A percentile compares a stretch with the other conserved stretches of the same genome.
phyloP scores from a whole-genome alignment of 352 stramenopile species.

The Pythium vanterpoolii region DNA sequence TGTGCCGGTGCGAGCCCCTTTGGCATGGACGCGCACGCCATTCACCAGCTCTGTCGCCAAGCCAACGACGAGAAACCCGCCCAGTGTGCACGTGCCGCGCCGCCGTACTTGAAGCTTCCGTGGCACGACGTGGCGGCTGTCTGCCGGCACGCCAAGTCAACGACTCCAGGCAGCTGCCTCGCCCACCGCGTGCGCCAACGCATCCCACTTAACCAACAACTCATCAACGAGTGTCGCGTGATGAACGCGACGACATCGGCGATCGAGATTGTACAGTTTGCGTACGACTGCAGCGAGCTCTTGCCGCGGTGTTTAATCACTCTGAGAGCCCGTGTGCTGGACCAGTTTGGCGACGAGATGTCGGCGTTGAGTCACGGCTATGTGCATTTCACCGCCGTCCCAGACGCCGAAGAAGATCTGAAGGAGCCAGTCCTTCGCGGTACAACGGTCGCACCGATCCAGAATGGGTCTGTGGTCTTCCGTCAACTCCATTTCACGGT shows the following conservation, averaged over 20 bases:
- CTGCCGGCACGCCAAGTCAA: slow-evolving; percentile 30
- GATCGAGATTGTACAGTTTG: slow-evolving; percentile 42
- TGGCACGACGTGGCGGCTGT: slow-evolving; percentile 31
- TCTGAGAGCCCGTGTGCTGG: slow-evolving; percentile 37
- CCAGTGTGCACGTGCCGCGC: slow-evolving; percentile 34
- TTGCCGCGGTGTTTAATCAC: slow-evolving; percentile 38
- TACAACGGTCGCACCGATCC: slow-evolving; percentile 16
- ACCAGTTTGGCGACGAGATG: slow-evolving; percentile 58
- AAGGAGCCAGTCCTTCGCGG: slow-evolving; percentile 2
- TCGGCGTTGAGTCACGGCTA: slow-evolving; percentile 20
- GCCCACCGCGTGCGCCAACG: slow-evolving; percentile 31
- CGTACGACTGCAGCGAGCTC: slow-evolving; percentile 47
- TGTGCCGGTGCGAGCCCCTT: slow-evolving; percentile 34
- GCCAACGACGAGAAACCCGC: slow-evolving; percentile 31
- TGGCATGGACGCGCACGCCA: slow-evolving; percentile 31
- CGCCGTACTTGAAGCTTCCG: slow-evolving; percentile 27
- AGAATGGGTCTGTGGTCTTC: slow-evolving; percentile 41
- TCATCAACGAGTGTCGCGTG: slow-evolving; percentile 34
- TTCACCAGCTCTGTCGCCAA: slow-evolving; percentile 37
- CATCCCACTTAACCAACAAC: slow-evolving; percentile 5
- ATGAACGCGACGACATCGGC: slow-evolving; percentile 24
- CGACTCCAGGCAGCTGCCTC: slow-evolving; percentile 44
- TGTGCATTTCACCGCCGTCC: slow-evolving; percentile 22
- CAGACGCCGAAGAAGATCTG: neutral
- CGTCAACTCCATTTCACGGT: slow-evolving; percentile 34